Percentiles rank a stretch among this genome's conserved stretches.
These are phyloP conservation scores for Balansia obtecta DNA, from an alignment of 2,329 filamentous ascomycete species.

Conservation along the genomic window DNA sequence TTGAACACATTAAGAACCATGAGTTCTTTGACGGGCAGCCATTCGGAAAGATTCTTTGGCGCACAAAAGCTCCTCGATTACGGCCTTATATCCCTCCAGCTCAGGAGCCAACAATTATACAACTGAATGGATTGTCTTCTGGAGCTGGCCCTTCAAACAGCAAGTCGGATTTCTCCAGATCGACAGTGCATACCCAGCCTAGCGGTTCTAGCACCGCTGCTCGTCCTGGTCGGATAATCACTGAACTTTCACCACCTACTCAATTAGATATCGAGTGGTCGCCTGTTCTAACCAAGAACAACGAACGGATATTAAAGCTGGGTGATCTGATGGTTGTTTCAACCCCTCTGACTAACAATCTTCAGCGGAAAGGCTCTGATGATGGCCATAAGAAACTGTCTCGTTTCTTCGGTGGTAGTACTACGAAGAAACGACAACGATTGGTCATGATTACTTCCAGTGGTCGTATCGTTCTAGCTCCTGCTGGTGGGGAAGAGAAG, in stretches of 20 bases:
- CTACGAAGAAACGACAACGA: constrained; percentile 83
- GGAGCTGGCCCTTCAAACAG: constrained; percentile 11
- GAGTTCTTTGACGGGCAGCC: constrained; percentile 82
- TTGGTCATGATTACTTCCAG: constrained; percentile 92
- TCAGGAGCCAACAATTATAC: constrained; percentile 62
- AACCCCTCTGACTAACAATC: constrained; percentile 62
- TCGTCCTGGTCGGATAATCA: constrained; percentile 72
- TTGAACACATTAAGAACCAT: constrained; percentile 95
- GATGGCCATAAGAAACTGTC: constrained; percentile 80
- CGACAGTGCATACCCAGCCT: constrained; percentile 23
- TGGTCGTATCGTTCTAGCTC: constrained; percentile 78
- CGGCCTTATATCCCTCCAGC: constrained; percentile 70
- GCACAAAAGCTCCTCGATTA: constrained; percentile 74
- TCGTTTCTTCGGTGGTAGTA: constrained; percentile 83
- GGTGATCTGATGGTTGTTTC: constrained; percentile 82
- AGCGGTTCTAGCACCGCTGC: constrained; percentile 30
- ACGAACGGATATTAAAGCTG: constrained; percentile 88
- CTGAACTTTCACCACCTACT: constrained; percentile 88
- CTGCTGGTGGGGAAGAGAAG: constrained; percentile 90
- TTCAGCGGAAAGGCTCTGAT: constrained; percentile 57
- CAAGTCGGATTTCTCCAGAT: constrained; percentile 17
- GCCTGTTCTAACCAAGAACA: constrained; percentile 77
- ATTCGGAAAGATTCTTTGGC: constrained; percentile 81
- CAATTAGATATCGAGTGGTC: constrained; percentile 99
- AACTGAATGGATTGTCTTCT: constrained; percentile 47